These are phyloP conservation scores for Wickerhamiella alocasiicola DNA, from an alignment of 805 yeast species.

Conservation along the genomic window DNA sequence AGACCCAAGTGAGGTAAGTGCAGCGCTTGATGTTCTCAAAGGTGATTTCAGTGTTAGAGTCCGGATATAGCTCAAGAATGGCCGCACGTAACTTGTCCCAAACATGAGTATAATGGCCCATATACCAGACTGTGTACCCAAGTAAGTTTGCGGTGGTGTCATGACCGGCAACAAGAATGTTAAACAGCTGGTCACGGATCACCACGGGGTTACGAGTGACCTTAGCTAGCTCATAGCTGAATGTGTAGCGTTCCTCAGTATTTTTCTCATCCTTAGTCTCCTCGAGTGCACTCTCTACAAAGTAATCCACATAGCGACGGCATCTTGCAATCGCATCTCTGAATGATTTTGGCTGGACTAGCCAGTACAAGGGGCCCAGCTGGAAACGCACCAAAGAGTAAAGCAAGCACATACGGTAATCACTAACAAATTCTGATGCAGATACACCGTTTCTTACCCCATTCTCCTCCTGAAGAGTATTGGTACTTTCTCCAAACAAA, in stretches of 20 bases:
- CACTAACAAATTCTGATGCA: slow-evolving; percentile 21
- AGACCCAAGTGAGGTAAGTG: slow-evolving; percentile 31
- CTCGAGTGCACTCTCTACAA: slow-evolving; percentile 30
- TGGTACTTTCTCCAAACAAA: slow-evolving; percentile 20
- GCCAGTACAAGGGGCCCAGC: slow-evolving; percentile 15
- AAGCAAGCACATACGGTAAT: slow-evolving; percentile 12
- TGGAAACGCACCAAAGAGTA: slow-evolving; percentile 4
- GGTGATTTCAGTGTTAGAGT: slow-evolving; percentile 14
- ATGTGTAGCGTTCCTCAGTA: slow-evolving; percentile 27
- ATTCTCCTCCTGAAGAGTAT: slow-evolving; percentile 14
- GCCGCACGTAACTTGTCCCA: slow-evolving; percentile 29
- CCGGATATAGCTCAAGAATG: slow-evolving; percentile 12
- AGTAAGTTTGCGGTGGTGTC: slow-evolving; percentile 40
- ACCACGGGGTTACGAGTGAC: slow-evolving; percentile 34
- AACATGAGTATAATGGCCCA: slow-evolving; percentile 32
- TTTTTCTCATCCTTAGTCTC: slow-evolving; percentile 17
- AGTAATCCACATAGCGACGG: slow-evolving; percentile 29
- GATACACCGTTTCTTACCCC: slow-evolving; percentile 16
- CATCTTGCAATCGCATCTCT: slow-evolving; percentile 25
- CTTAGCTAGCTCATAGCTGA: slow-evolving; percentile 35
- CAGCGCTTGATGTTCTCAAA: slow-evolving; percentile 33
- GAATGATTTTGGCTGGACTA: slow-evolving; percentile 23
- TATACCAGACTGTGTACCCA: slow-evolving; percentile 32
- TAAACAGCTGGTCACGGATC: slow-evolving; percentile 36
- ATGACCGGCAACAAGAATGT: slow-evolving; percentile 38